Evolutionary conservation across 768 basidiomycete species (phyloP).

Genomic region (Psilocybe cubensis): DNA sequence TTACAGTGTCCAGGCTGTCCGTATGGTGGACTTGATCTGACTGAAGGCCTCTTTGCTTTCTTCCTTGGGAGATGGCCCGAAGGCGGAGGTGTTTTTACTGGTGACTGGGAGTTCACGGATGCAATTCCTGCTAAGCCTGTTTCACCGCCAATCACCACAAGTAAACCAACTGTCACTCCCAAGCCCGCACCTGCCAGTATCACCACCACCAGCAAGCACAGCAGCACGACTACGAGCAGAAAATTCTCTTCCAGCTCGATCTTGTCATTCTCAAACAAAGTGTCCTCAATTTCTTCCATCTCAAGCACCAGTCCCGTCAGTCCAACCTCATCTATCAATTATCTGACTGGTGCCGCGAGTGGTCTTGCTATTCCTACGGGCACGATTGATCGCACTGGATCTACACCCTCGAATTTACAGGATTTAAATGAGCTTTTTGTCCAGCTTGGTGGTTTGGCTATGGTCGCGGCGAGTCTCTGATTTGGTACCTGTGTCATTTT

Average conservation of each 20-base stretch:
- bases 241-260: conserved; percentile 26
- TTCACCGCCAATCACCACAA: no score
- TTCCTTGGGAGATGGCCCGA: conserved; percentile 43
- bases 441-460: conserved; percentile 35
- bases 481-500: neutral
- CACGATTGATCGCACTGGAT: conserved; percentile 14
- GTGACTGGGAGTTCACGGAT: conserved; percentile 60
- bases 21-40: conserved; percentile 69
- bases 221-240: conserved; percentile 5
- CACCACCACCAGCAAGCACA: conserved; percentile 10
- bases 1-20: conserved; percentile 71
- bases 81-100: conserved; percentile 57
- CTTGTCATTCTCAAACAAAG: conserved; percentile 3
- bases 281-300: conserved; percentile 25
- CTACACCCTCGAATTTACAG: conserved; percentile 20
- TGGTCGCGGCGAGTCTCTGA: conserved; percentile 26
- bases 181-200: conserved; percentile 6
- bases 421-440: conserved; percentile 37
- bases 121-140: conserved; percentile 14
- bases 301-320: conserved; percentile 28
- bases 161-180: neutral
- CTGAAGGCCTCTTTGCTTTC: conserved; percentile 63
- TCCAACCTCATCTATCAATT: conserved; percentile 19
- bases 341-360: conserved; percentile 28
- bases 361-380: conserved; percentile 35